phyloP scores from a whole-genome alignment of 768 basidiomycete genomes.

The Tulasnella sp. region DNA sequence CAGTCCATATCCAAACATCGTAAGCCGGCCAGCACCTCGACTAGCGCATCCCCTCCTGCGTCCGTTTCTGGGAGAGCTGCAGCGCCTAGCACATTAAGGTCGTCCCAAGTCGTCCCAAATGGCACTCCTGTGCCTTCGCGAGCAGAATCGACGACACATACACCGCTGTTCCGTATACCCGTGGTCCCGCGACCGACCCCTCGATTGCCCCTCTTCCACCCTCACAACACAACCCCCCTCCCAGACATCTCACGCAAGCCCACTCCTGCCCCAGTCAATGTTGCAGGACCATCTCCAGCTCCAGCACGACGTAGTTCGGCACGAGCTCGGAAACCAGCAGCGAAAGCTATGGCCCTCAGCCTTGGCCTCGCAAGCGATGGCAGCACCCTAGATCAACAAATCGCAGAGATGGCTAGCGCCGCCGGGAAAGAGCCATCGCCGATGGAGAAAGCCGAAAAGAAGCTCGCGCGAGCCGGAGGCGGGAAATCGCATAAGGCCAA shows the following conservation, averaged over 20 bases:
- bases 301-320: slow-evolving; percentile 8
- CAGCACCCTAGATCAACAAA: slow-evolving; percentile 9
- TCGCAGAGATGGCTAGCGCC: not conserved
- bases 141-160: not conserved
- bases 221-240: slow-evolving; percentile 8
- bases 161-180: not conserved
- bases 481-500: not conserved
- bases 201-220: slow-evolving; percentile 15
- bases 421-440: not conserved
- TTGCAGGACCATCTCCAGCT: not conserved
- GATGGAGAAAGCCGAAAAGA: slow-evolving; percentile 1
- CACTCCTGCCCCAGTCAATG: not conserved
- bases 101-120: too few species aligned
- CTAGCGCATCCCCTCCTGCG: not conserved
- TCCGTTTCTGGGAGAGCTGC: not conserved
- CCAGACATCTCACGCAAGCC: slow-evolving; percentile 13
- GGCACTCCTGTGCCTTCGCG: too few species aligned
- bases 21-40: slow-evolving; percentile 8
- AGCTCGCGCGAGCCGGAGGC: not conserved
- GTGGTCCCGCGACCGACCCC: slow-evolving; percentile 2
- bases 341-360: slow-evolving; percentile 11
- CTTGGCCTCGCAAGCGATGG: slow-evolving; percentile 13
- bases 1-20: slow-evolving; percentile 3
- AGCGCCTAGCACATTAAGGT: not conserved
- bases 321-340: slow-evolving; percentile 12